Percentiles rank a stretch among this genome's conserved stretches.
Evolutionary conservation across 345 rosid species (phyloP).

Genomic region (Murraya koenigii): DNA sequence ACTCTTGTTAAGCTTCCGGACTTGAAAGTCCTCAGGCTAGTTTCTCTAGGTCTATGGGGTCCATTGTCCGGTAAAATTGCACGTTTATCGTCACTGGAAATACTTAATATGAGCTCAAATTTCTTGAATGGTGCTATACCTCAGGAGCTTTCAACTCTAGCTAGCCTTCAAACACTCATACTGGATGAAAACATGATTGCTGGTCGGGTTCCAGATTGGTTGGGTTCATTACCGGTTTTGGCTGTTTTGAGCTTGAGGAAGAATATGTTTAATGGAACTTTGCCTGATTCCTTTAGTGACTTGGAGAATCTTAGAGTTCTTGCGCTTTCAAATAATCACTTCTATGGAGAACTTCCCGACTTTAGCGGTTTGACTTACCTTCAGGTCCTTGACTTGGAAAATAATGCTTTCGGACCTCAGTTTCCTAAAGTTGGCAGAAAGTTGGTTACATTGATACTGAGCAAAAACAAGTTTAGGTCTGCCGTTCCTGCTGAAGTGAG

Average conservation of each 20-base stretch:
- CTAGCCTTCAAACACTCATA: slow-evolving; percentile 66
- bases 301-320: slow-evolving; percentile 81
- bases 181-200: slow-evolving; percentile 81
- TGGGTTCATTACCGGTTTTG: slow-evolving; percentile 52
- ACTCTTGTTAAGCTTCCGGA: slow-evolving; percentile 70
- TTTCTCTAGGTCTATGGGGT: slow-evolving; percentile 93
- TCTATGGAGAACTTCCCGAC: slow-evolving; percentile 71
- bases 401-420: slow-evolving; percentile 70
- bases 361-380: slow-evolving; percentile 67
- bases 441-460: slow-evolving; percentile 63
- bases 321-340: slow-evolving; percentile 67
- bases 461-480: slow-evolving; percentile 84
- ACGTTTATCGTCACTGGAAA: slow-evolving; percentile 67
- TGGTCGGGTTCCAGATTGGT: slow-evolving; percentile 63
- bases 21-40: slow-evolving; percentile 81
- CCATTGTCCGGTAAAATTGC: slow-evolving; percentile 66
- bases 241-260: slow-evolving; percentile 75
- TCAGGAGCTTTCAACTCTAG: slow-evolving; percentile 52
- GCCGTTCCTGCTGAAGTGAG: slow-evolving; percentile 54
- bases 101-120: slow-evolving; percentile 83
- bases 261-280: slow-evolving; percentile 67
- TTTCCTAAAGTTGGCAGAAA: slow-evolving; percentile 75
- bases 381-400: slow-evolving; percentile 84
- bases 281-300: slow-evolving; percentile 61
- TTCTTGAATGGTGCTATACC: slow-evolving; percentile 64